Evolutionary conservation across 2,329 filamentous ascomycete genomes (phyloP).

Genomic region (Escovopsis sp.): DNA sequence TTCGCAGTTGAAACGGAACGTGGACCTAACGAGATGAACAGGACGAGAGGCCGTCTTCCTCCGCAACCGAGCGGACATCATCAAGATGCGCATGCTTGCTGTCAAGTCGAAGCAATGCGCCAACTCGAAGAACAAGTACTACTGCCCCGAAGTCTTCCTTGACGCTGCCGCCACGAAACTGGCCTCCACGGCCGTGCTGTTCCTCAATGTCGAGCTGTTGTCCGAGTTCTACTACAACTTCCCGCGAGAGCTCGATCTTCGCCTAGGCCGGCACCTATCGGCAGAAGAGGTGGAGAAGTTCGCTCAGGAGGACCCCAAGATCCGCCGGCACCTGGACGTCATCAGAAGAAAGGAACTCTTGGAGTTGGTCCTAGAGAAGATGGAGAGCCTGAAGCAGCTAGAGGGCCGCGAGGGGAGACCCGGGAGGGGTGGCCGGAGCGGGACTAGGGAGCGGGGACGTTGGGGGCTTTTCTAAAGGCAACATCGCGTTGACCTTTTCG

Average conservation of each 20-base stretch:
- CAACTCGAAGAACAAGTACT: constrained; percentile 76
- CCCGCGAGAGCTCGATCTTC: constrained; percentile 75
- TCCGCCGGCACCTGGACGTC: constrained; percentile 77
- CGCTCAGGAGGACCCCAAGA: constrained; percentile 82
- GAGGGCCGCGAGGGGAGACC: constrained; percentile 47
- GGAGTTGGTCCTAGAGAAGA: constrained; percentile 87
- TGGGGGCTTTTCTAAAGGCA: constrained; percentile 34
- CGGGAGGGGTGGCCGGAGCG: constrained; percentile 11
- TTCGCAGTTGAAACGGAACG: not conserved
- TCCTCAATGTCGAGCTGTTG: constrained; percentile 91
- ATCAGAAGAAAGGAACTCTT: constrained; percentile 85
- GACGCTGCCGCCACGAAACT: constrained; percentile 92
- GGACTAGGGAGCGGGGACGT: constrained; percentile 28
- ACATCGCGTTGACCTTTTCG: not conserved
- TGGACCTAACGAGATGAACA: constrained; percentile 23
- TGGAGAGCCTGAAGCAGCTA: constrained; percentile 75
- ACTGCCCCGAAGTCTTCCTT: constrained; percentile 95
- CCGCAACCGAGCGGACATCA: constrained; percentile 74
- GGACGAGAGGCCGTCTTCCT: constrained; percentile 90
- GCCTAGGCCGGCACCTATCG: constrained; percentile 67
- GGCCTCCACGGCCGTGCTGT: constrained; percentile 86
- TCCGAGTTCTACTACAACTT: constrained; percentile 98
- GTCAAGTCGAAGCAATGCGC: constrained; percentile 85
- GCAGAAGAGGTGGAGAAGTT: constrained; percentile 77
- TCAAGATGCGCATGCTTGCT: constrained; percentile 79